Evolutionary conservation across 805 yeast genomes (phyloP).

Genomic region (Ogataea paradorogensis): DNA sequence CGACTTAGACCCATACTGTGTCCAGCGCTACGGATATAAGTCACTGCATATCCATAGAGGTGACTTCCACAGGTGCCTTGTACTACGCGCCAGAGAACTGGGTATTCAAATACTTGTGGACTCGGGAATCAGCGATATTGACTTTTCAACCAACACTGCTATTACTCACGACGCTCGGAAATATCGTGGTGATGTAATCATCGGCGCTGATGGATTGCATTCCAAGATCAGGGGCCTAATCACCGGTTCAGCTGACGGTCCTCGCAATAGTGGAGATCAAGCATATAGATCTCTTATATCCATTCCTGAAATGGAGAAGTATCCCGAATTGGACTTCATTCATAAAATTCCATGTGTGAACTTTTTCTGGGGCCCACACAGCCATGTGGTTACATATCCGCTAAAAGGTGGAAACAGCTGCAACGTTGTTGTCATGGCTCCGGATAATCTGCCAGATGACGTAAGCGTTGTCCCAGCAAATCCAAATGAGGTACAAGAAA

Average conservation of each 20-base stretch:
- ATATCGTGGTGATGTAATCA: constrained; percentile 15
- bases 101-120: constrained; percentile 8
- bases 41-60: constrained; percentile 20
- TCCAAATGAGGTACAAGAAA: constrained; percentile 9
- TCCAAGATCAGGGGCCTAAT: constrained; percentile 12
- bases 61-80: constrained; percentile 14
- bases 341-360: constrained; percentile 15
- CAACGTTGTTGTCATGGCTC: constrained; percentile 19
- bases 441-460: constrained; percentile 14
- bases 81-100: constrained; percentile 10
- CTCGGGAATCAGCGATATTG: constrained; percentile 10
- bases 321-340: constrained; percentile 16
- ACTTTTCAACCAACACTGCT: constrained; percentile 9
- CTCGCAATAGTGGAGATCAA: constrained; percentile 15
- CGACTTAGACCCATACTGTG: constrained; percentile 13
- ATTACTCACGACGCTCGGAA: constrained; percentile 10
- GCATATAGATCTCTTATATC: constrained; percentile 17
- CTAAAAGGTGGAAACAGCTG: constrained; percentile 19
- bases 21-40: constrained; percentile 12
- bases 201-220: constrained; percentile 19
- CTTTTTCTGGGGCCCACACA: constrained; percentile 19
- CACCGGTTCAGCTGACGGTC: constrained; percentile 6
- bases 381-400: constrained; percentile 19
- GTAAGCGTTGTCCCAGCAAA: constrained; percentile 12
- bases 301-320: constrained; percentile 13